phyloP scores from a whole-genome alignment of 345 rosid genomes.

The Acer campestre region DNA sequence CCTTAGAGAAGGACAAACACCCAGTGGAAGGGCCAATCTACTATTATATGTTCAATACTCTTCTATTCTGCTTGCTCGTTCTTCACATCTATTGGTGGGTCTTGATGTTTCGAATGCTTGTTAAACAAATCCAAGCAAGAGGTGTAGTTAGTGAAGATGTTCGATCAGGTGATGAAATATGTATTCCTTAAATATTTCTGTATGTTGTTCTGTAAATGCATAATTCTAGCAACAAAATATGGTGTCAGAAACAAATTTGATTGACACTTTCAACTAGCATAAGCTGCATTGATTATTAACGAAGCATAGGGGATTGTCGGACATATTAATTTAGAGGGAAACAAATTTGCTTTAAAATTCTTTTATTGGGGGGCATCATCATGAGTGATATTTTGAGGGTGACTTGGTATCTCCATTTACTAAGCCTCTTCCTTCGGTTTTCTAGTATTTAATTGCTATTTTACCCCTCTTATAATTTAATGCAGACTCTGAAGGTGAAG shows the following conservation, averaged over 20 bases:
- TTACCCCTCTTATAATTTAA: conserved; percentile 3
- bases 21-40: conserved; percentile 64
- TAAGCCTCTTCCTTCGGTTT: neutral
- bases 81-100: conserved; percentile 96
- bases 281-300: neutral
- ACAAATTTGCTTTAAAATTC: neutral
- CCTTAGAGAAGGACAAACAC: conserved; percentile 74
- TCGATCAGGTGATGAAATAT: conserved; percentile 66
- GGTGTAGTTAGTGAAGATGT: conserved; percentile 86
- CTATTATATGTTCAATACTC: conserved; percentile 83
- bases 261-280: neutral
- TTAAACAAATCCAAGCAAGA: conserved; percentile 75
- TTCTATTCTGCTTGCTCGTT: conserved; percentile 69
- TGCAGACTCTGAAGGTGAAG: conserved; percentile 89
- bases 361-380: neutral
- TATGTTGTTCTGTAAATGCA: neutral
- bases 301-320: neutral
- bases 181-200: neutral
- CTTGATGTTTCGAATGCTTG: conserved; percentile 79
- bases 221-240: neutral
- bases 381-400: neutral
- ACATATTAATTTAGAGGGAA: neutral
- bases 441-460: conserved; percentile 5
- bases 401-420: neutral
- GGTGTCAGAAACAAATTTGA: neutral